phyloP scores from a whole-genome alignment of 192 early-diverging fungal genomes.

The Mortierella alpina region DNA sequence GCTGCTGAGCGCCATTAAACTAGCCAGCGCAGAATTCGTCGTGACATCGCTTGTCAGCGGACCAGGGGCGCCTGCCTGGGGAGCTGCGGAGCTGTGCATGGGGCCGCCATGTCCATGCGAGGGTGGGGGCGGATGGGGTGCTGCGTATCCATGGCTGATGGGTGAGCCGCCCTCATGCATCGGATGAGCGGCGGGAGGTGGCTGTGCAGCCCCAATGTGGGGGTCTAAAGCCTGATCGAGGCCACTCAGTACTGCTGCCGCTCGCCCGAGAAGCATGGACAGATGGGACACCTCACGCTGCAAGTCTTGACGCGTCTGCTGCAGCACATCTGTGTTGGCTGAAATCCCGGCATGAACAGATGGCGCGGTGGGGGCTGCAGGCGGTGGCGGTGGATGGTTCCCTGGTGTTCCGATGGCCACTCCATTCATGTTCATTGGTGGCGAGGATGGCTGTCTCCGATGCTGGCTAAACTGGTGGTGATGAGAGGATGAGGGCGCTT shows the following conservation, averaged over 20 bases:
- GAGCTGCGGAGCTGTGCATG: conserved; percentile 2
- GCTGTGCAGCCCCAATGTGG: conserved; percentile 24
- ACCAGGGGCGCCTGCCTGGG: conserved; percentile 8
- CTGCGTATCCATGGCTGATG: conserved; percentile 24
- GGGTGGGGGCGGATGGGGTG: neutral
- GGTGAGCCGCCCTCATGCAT: conserved; percentile 34
- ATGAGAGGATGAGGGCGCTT: conserved; percentile 22
- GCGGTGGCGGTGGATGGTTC: conserved; percentile 9
- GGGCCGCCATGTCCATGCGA: conserved; percentile 5
- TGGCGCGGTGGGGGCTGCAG: conserved; percentile 6
- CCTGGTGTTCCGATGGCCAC: conserved; percentile 22
- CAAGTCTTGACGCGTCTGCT: conserved; percentile 66
- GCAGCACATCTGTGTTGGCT: conserved; percentile 57
- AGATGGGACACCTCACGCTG: conserved; percentile 66
- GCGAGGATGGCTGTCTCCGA: conserved; percentile 37
- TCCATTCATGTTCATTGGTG: conserved; percentile 34
- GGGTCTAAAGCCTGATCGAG: conserved; percentile 63
- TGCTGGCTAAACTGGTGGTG: conserved; percentile 32
- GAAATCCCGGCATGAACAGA: neutral
- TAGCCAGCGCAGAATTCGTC: conserved; percentile 32
- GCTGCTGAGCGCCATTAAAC: conserved; percentile 33
- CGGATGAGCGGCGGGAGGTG: conserved; percentile 27
- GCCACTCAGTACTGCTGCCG: conserved; percentile 64
- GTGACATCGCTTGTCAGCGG: conserved; percentile 20
- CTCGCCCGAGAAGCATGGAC: conserved; percentile 60